These are phyloP conservation scores for Parsonsia alboflavescens DNA, from an alignment of 257 asterid species.

Conservation along the genomic window DNA sequence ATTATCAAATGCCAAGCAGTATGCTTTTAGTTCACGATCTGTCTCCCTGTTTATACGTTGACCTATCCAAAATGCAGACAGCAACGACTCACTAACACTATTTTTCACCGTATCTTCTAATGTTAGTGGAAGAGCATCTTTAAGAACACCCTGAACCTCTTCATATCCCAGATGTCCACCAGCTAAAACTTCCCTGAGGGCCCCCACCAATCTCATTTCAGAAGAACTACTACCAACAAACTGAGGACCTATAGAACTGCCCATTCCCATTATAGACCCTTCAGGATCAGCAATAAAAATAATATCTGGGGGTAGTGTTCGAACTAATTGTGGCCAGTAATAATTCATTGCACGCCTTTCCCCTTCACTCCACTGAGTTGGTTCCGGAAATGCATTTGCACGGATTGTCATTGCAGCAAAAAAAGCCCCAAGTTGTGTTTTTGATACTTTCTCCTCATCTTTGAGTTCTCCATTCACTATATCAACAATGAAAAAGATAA, in stretches of 20 bases:
- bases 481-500: slow-evolving; percentile 13
- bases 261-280: slow-evolving; percentile 74
- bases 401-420: slow-evolving; percentile 95
- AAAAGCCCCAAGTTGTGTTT: slow-evolving; percentile 88
- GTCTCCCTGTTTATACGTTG: slow-evolving; percentile 95
- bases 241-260: slow-evolving; percentile 72
- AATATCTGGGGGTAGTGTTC: slow-evolving; percentile 66
- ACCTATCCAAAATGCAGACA: slow-evolving; percentile 77
- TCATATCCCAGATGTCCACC: slow-evolving; percentile 98
- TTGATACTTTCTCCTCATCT: slow-evolving; percentile 73
- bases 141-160: slow-evolving; percentile 89
- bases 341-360: slow-evolving; percentile 77
- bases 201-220: slow-evolving; percentile 97
- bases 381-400: slow-evolving; percentile 81
- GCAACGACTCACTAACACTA: slow-evolving; percentile 64
- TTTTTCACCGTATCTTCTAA: slow-evolving; percentile 30
- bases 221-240: slow-evolving; percentile 70
- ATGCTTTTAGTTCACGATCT: slow-evolving; percentile 91
- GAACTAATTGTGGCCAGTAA: slow-evolving; percentile 81
- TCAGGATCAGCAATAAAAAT: slow-evolving; percentile 93
- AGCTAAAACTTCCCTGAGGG: slow-evolving; percentile 89
- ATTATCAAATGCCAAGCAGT: slow-evolving; percentile 89
- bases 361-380: slow-evolving; percentile 97
- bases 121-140: slow-evolving; percentile 64
- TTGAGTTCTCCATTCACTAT: slow-evolving; percentile 72